Percentiles rank a stretch among this genome's conserved stretches.
Evolutionary conservation across 257 asterid genomes (phyloP).

Genomic region (Jasminum sambac): DNA sequence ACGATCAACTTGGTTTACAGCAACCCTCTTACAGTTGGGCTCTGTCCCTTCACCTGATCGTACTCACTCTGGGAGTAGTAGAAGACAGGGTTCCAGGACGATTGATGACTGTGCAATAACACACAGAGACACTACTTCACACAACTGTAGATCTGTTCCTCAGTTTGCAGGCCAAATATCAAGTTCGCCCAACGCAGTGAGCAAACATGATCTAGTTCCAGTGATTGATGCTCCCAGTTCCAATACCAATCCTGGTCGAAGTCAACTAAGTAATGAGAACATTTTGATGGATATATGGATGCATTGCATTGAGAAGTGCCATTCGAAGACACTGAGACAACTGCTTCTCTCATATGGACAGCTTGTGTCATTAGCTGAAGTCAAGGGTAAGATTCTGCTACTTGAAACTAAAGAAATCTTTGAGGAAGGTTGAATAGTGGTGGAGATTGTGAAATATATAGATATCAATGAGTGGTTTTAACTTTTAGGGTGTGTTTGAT

Average conservation of each 20-base stretch:
- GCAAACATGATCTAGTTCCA: slow-evolving; percentile 22
- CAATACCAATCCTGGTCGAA: slow-evolving; percentile 34
- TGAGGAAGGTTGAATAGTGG: neutral
- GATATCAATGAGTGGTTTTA: no score
- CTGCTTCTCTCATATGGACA: slow-evolving; percentile 74
- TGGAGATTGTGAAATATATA: no score
- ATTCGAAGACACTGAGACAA: slow-evolving; percentile 84
- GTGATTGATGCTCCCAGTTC: slow-evolving; percentile 23
- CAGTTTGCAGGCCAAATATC: slow-evolving; percentile 22
- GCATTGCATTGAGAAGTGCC: slow-evolving; percentile 87
- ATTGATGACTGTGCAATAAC: slow-evolving; percentile 57
- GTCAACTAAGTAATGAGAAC: slow-evolving; percentile 29
- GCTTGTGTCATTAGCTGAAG: slow-evolving; percentile 76
- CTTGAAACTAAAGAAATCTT: slow-evolving; percentile 1
- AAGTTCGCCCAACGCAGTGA: slow-evolving; percentile 33
- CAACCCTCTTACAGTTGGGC: slow-evolving; percentile 86
- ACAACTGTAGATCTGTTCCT: slow-evolving; percentile 37
- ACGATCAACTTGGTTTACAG: slow-evolving; percentile 97
- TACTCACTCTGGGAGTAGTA: slow-evolving; percentile 82
- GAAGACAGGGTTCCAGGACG: slow-evolving; percentile 74
- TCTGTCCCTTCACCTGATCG: slow-evolving; percentile 67
- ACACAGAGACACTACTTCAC: slow-evolving; percentile 50
- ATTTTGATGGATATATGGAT: slow-evolving; percentile 68
- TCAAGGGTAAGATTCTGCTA: slow-evolving; percentile 51
- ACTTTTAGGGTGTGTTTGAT: no score